Percentiles rank a stretch among this genome's conserved stretches.
phyloP scores from a whole-genome alignment of 176 grass and related monocot genomes.

The Carex myosuroides region DNA sequence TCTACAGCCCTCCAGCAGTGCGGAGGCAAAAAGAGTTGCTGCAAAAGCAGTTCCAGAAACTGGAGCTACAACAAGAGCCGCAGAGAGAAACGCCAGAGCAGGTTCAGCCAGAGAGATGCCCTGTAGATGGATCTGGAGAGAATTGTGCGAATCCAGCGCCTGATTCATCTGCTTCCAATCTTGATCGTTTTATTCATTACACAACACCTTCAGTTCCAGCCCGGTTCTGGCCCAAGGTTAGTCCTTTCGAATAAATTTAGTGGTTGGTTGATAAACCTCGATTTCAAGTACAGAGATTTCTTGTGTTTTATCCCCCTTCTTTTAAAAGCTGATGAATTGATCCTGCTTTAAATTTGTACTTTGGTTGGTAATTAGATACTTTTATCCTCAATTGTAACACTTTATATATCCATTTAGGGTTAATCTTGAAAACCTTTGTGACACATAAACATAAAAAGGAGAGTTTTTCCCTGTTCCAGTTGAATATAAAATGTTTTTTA shows the following conservation, averaged over 20 bases:
- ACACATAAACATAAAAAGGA: background rate
- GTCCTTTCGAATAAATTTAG: background rate
- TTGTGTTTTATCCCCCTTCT: background rate
- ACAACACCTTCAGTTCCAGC: constrained; percentile 60
- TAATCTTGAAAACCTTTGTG: background rate
- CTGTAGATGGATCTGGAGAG: constrained; percentile 50
- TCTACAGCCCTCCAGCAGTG: constrained; percentile 59
- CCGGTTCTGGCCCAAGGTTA: constrained; percentile 51
- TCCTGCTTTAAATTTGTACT: background rate
- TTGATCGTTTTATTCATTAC: constrained; percentile 67
- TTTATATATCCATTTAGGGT: background rate
- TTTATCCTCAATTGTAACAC: background rate
- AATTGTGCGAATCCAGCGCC: constrained; percentile 47
- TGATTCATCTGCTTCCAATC: constrained; percentile 54
- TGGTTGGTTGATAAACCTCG: background rate
- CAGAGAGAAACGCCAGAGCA: background rate
- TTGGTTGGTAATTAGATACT: background rate
- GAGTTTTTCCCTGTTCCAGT: background rate
- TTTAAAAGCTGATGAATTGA: background rate
- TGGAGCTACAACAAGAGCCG: constrained; percentile 17
- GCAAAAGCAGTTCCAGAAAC: constrained; percentile 39
- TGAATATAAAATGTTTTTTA: background rate
- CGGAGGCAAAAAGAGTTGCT: constrained; percentile 46
- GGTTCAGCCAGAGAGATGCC: constrained; percentile 23
- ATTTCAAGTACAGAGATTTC: background rate